These are phyloP conservation scores for Saitozyma sp. DNA, from an alignment of 768 basidiomycete genomes.

Conservation along the genomic window DNA sequence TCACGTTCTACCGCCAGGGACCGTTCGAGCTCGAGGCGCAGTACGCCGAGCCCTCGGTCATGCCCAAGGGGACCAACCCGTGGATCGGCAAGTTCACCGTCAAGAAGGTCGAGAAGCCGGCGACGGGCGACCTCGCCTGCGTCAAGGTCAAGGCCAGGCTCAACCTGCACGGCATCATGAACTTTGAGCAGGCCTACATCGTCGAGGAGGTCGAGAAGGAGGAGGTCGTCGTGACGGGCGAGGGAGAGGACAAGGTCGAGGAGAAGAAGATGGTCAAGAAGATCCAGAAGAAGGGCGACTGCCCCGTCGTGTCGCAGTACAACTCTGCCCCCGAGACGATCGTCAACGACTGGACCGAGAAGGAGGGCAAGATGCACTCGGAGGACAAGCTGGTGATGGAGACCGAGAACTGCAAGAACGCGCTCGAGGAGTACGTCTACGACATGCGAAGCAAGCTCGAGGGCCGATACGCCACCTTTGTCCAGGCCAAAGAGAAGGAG, in stretches of 20 bases:
- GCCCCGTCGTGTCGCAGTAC: constrained; percentile 68
- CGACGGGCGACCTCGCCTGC: constrained; percentile 70
- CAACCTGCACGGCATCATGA: constrained; percentile 80
- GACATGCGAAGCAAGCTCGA: constrained; percentile 92
- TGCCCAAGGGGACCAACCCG: constrained; percentile 80
- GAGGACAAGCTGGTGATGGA: constrained; percentile 95
- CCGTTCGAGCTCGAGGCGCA: constrained; percentile 82
- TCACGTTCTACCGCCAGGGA: constrained; percentile 89
- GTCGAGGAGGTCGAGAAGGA: constrained; percentile 75
- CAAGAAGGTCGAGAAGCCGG: constrained; percentile 69
- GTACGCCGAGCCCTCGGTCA: constrained; percentile 65
- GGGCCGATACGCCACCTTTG: constrained; percentile 75
- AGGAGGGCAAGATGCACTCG: constrained; percentile 83
- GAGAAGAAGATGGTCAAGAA: constrained; percentile 74
- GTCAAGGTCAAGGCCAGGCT: constrained; percentile 90
- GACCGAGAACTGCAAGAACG: constrained; percentile 99
- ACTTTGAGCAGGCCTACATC: constrained; percentile 78
- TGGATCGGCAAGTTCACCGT: constrained; percentile 80
- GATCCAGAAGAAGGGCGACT: constrained; percentile 76
- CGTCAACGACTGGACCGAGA: constrained; percentile 70
- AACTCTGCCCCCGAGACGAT: constrained; percentile 65
- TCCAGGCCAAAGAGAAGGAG: constrained; percentile 72
- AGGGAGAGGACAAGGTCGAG: constrained; percentile 60
- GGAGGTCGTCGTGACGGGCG: constrained; percentile 67
- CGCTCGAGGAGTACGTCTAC: constrained; percentile 97